These are phyloP conservation scores for Yamadazyma triangularis DNA, from an alignment of 1,139 yeast species.

Conservation along the genomic window DNA sequence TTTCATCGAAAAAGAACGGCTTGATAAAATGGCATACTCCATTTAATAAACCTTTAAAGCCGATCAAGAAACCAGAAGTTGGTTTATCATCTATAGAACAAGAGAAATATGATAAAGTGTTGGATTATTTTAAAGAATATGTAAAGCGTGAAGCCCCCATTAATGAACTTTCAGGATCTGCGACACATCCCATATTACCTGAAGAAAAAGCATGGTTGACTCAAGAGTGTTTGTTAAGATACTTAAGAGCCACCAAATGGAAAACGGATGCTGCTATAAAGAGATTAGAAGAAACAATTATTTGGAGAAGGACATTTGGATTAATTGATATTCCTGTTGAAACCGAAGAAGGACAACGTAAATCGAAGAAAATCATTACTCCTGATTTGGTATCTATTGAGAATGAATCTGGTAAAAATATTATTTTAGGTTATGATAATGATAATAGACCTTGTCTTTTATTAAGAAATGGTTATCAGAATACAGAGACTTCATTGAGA, in stretches of 20 bases:
- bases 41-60: slow-evolving; percentile 37
- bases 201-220: slow-evolving; percentile 83
- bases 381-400: slow-evolving; percentile 29
- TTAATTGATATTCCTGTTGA: slow-evolving; percentile 29
- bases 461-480: slow-evolving; percentile 47
- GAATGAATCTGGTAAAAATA: slow-evolving; percentile 46
- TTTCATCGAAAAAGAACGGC: slow-evolving; percentile 6
- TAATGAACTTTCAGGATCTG: slow-evolving; percentile 16
- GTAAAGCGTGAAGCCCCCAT: slow-evolving; percentile 19
- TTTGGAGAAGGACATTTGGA: slow-evolving; percentile 49
- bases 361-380: slow-evolving; percentile 20
- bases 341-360: no score
- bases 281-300: slow-evolving; percentile 38
- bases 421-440: slow-evolving; percentile 43
- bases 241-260: slow-evolving; percentile 48
- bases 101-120: slow-evolving; percentile 23
- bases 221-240: slow-evolving; percentile 44
- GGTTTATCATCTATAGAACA: slow-evolving; percentile 26
- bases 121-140: slow-evolving; percentile 20
- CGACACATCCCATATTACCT: slow-evolving; percentile 24
- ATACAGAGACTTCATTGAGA: slow-evolving; percentile 38
- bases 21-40: slow-evolving; percentile 35
- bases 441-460: slow-evolving; percentile 47
- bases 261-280: slow-evolving; percentile 33
- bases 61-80: slow-evolving; percentile 26